A percentile compares a stretch with the other conserved stretches of the same genome.
phyloP scores from a whole-genome alignment of 768 basidiomycete species.

The Artomyces pyxidatus region DNA sequence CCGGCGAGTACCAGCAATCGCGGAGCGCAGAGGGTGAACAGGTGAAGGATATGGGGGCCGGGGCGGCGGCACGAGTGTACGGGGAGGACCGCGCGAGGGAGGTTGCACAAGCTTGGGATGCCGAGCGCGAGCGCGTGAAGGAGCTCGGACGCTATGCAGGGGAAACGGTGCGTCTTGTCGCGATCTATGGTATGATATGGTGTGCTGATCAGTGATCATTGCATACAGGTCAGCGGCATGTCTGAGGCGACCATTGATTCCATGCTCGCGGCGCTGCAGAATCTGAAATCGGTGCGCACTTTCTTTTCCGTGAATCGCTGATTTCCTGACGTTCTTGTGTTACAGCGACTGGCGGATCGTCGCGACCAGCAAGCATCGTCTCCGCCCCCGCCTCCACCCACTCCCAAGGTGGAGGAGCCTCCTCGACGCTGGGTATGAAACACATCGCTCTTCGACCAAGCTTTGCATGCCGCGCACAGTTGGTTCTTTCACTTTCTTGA shows the following conservation, averaged over 20 bases:
- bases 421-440: conserved; percentile 32
- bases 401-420: neutral
- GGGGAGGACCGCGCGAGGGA: neutral
- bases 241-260: conserved; percentile 63
- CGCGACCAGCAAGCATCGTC: conserved; percentile 22
- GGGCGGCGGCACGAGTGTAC: neutral
- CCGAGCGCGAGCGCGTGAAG: conserved; percentile 12
- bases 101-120: conserved; percentile 26
- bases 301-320: neutral
- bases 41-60: too few relatives aligned
- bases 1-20: too few relatives aligned
- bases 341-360: conserved; percentile 27
- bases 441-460: too few relatives aligned
- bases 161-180: too few relatives aligned
- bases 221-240: too few relatives aligned
- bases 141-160: conserved; percentile 20
- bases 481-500: too few relatives aligned
- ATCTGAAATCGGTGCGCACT: conserved; percentile 48
- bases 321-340: neutral
- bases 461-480: too few relatives aligned
- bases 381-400: conserved; percentile 27
- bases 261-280: conserved; percentile 46
- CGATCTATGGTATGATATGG: too few relatives aligned
- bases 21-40: too few relatives aligned
- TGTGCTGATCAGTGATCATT: too few relatives aligned